Base-by-base conservation (phyloP, 768 basidiomycete genomes). In the Scleroderma bovista region DNA sequence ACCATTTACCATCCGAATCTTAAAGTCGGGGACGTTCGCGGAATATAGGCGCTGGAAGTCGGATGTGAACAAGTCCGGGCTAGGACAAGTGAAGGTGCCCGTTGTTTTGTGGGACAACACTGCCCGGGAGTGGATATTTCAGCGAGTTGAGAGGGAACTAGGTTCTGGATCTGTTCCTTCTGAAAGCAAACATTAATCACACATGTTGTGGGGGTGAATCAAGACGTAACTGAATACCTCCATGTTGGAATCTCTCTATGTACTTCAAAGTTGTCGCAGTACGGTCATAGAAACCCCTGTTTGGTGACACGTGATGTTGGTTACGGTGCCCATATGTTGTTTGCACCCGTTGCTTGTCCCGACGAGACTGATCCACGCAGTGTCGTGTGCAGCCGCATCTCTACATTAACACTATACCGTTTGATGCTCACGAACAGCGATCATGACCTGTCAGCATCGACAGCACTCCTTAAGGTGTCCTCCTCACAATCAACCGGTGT, bases 341-440 rank as follows among this genome's bases (percentile, higher is more conserved):
- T 9, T 29, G 5, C 26, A 29, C 4, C 4, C 26, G 26, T 29
- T 29, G 26, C 26, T n/a, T 9, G 26, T 9, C 26, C 9, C 26
- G 26, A 29, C 5, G 26, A 29, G 26, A 29, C 26, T 29, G 26
- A 29, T 29, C 4, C 26, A 29, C 26, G 26, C 9, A 29, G 26
- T 29, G 26, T 29, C 26, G 26, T 29, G 26, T 29, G 26, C n/a
- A 13, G 34, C 6, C 34, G 13, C 12, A 5, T 36, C 16, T 19
- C 39, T 19, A 11, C 10, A 40, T 17, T 11, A 17, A 44, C 44
- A 44, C n/a, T 8, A 19, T 13, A 20, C 8, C 17, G 33, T 53
- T 51, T 48, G 54, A 66, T 66, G 65, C 64, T 65, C 42, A 37
- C 52, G 19, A 66, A 50, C 51, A 64, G 56, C 56, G 67, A 67